Conservation (phyloP, 1,284 basidiomycete genomes). For the Trametes hirsuta region DNA sequence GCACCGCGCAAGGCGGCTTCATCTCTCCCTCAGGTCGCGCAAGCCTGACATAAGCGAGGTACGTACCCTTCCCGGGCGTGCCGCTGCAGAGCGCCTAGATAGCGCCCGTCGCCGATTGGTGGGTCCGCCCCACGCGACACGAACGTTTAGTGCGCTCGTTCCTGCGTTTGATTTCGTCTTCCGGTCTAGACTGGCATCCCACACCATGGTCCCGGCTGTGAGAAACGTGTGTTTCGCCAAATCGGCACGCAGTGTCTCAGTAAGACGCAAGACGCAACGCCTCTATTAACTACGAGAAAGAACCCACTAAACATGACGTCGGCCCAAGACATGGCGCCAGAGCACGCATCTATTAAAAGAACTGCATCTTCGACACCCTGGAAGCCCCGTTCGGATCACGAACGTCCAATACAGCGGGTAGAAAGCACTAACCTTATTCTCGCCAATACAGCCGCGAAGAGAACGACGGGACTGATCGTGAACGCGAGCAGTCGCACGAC, state of each 20-base stretch:
- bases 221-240: slow-evolving; percentile 1
- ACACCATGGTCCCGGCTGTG: background rate
- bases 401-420: background rate
- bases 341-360: slow-evolving; percentile 22
- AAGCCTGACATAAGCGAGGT: slow-evolving; percentile 9
- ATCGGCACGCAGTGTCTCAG: background rate
- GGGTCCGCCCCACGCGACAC: background rate
- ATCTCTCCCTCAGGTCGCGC: background rate
- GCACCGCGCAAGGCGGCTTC: background rate
- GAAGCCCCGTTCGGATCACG: background rate
- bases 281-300: background rate
- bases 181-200: background rate
- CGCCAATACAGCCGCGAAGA: slow-evolving; percentile 28
- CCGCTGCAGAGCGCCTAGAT: background rate
- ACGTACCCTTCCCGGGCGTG: slow-evolving; percentile 6
- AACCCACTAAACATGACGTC: slow-evolving; percentile 6
- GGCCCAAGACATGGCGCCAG: background rate
- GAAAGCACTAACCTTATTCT: slow-evolving; percentile 30
- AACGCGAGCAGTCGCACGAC: slow-evolving; percentile 54
- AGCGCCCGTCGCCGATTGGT: background rate
- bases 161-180: background rate
- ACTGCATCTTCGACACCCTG: slow-evolving; percentile 37
- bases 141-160: background rate
- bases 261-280: background rate
- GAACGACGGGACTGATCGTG: slow-evolving; percentile 48